A percentile compares a stretch with the other conserved stretches of the same genome.
These are phyloP conservation scores for Fusarium sp. DNA, from an alignment of 2,329 filamentous ascomycete genomes.

Conservation along the genomic window DNA sequence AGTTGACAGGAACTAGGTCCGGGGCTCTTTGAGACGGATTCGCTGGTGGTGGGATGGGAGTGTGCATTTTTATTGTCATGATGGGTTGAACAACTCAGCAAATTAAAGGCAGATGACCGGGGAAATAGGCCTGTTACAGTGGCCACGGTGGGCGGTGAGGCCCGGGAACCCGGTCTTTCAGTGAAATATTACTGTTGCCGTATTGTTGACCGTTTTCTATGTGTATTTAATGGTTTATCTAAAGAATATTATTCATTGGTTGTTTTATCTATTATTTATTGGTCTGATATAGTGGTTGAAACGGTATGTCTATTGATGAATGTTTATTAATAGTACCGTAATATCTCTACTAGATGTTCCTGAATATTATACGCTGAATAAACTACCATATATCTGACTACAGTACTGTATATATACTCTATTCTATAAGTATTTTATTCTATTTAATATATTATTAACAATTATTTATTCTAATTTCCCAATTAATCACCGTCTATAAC, in stretches of 20 bases:
- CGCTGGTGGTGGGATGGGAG: slow-evolving; percentile 29
- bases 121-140: slow-evolving; percentile 29
- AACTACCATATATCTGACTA: neutral
- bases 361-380: neutral
- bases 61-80: slow-evolving; percentile 26
- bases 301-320: slow-evolving; percentile 3
- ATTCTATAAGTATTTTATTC: too few relatives aligned
- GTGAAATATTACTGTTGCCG: neutral
- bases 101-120: slow-evolving; percentile 51
- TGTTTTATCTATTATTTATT: neutral
- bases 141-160: slow-evolving; percentile 41
- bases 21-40: slow-evolving; percentile 18
- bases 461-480: neutral
- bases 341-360: neutral
- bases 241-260: slow-evolving; percentile 20
- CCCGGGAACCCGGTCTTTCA: slow-evolving; percentile 36
- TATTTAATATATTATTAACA: too few relatives aligned
- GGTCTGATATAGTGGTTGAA: neutral
- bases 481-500: slow-evolving; percentile 10
- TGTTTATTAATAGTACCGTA: neutral
- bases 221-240: neutral
- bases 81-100: slow-evolving; percentile 51
- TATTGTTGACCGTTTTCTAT: slow-evolving; percentile 3
- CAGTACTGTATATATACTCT: too few relatives aligned
- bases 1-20: slow-evolving; percentile 2